Base-by-base conservation (phyloP, 768 basidiomycete species). In the Tricholoma bakamatsutake region DNA sequence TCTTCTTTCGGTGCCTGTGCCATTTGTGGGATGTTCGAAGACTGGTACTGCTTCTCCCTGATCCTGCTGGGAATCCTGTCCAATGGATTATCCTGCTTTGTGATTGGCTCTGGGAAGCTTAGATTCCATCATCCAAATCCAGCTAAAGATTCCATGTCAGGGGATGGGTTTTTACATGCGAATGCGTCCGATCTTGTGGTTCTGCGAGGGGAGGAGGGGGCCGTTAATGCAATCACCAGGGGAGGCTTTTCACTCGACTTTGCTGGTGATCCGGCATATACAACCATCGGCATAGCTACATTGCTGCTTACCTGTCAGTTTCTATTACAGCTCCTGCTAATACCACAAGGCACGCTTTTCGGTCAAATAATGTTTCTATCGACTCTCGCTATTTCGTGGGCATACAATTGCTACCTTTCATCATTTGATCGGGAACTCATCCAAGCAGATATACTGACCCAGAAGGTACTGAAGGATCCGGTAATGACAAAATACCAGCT, bases 31-130 rank as follows among this genome's bases (percentile, higher is more conserved):
- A 0, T 67, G 18, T 50, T 58, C 24, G 28, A 17, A 12, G 72
- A 73, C 42, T 73, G 72, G 72, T 66, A 34, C 46, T 52, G 52
- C 27, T 71, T 69, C 53, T 47, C 62, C 0, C 66, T 71, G 62
- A 72, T 73, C 47, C 55, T 69, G 0, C 59, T 70, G 12, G 71
- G 71, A 4, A 68, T 72, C 46, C 1, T 73, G 27, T 65, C 66
- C 50, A 72, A 60, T 40, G 71, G 71, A 1, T 21, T 70, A 11
- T 55, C 67, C 3, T 67, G 65, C 46, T 43, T 65, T 2, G 49
- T 50, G 15, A 50, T 50, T 4, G 49, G 49, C 1, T 50, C 49
- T 34, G n/a, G 30, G 5, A 34, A 13, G 21, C 30, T 50, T 11
- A 21, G 15, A 5, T 50, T 50, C 15, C 31, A 17, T 34, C 31